These are phyloP conservation scores for Fragaria vesca DNA, from an alignment of 306 rosid species.

Conservation along the genomic window DNA sequence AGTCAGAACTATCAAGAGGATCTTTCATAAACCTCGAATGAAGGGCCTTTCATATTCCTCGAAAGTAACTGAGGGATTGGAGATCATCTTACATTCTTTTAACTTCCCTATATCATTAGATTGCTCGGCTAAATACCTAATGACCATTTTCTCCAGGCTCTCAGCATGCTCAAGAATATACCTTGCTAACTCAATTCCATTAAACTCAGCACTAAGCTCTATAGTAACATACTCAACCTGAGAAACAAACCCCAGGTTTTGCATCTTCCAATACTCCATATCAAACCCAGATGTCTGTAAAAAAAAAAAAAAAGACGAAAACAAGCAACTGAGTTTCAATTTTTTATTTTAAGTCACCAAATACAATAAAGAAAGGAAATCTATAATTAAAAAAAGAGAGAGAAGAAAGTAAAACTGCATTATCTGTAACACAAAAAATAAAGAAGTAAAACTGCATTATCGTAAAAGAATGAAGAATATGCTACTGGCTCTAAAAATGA, in stretches of 20 bases:
- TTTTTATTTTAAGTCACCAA: background rate
- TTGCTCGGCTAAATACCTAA: background rate
- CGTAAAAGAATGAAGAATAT: background rate
- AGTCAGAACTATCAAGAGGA: background rate
- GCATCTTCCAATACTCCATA: background rate
- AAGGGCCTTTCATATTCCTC: background rate
- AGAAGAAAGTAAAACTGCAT: no score
- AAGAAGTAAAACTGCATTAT: background rate
- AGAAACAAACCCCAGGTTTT: background rate
- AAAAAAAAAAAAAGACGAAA: background rate
- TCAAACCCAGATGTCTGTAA: background rate
- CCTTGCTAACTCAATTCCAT: conserved; percentile 1
- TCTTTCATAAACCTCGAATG: no score
- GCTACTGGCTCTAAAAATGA: background rate
- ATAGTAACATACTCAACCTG: background rate
- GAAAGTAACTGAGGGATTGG: background rate
- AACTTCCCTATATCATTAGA: background rate
- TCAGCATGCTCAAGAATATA: background rate
- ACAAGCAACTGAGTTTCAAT: background rate
- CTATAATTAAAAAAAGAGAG: background rate
- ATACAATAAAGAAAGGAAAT: no score
- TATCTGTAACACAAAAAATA: background rate
- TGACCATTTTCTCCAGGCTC: conserved; percentile 3
- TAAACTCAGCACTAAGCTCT: background rate
- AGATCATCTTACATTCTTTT: background rate